Conservation (phyloP, 2,329 filamentous ascomycete genomes). For the Ascochyta rabiei region DNA sequence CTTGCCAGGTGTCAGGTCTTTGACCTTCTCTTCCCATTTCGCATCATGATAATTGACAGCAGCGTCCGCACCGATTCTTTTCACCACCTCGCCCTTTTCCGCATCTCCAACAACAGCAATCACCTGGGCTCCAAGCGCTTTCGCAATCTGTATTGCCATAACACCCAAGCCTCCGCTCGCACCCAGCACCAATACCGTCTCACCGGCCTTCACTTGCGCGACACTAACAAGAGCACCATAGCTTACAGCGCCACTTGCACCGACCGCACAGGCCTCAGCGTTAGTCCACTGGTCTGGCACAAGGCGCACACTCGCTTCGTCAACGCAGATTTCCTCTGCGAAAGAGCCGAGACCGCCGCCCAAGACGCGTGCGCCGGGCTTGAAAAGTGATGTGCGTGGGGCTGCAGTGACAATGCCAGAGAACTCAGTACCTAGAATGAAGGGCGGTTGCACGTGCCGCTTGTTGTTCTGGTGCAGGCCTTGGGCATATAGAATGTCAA, state of each 20-base stretch:
- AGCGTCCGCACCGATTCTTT: slow-evolving; percentile 49
- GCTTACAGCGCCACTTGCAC: slow-evolving; percentile 60
- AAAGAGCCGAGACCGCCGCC: slow-evolving; percentile 60
- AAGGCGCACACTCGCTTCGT: slow-evolving; percentile 48
- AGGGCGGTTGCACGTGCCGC: slow-evolving; percentile 62
- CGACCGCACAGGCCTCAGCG: slow-evolving; percentile 60
- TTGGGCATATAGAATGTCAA: slow-evolving; percentile 64
- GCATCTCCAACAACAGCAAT: slow-evolving; percentile 59
- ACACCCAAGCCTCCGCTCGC: slow-evolving; percentile 63
- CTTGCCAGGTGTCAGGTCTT: slow-evolving; percentile 53
- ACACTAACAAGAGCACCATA: slow-evolving; percentile 58
- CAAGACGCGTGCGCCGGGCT: slow-evolving; percentile 60
- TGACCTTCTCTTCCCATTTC: slow-evolving; percentile 60
- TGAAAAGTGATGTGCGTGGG: slow-evolving; percentile 44
- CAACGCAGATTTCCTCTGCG: slow-evolving; percentile 57
- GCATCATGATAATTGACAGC: slow-evolving; percentile 51
- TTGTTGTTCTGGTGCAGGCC: slow-evolving; percentile 67
- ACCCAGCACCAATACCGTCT: slow-evolving; percentile 62
- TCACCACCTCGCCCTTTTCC: slow-evolving; percentile 54
- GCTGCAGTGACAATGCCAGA: slow-evolving; percentile 58
- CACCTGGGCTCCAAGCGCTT: slow-evolving; percentile 59
- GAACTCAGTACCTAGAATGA: slow-evolving; percentile 66
- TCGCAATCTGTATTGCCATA: slow-evolving; percentile 63
- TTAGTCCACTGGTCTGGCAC: slow-evolving; percentile 56
- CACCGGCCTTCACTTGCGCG: slow-evolving; percentile 51